A percentile compares a stretch with the other conserved stretches of the same genome.
Conservation (phyloP, 2,329 filamentous ascomycete genomes). For the Epichloe gansuensis region DNA sequence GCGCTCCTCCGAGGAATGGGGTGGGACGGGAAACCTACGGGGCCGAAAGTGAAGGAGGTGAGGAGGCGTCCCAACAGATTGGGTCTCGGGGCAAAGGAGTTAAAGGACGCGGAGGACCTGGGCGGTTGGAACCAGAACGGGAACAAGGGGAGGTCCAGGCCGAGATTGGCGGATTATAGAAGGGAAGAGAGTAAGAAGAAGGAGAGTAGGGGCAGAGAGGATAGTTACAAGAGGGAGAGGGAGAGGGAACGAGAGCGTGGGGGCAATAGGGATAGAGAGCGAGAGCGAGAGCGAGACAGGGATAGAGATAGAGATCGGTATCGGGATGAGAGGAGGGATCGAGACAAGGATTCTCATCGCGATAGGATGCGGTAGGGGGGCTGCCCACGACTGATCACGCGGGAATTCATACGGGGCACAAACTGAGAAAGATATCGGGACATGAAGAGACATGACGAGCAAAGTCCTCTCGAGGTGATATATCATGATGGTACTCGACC, state of each 20-base stretch:
- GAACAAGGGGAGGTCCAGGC: slow-evolving; percentile 32
- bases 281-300: slow-evolving; percentile 14
- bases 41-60: slow-evolving; percentile 43
- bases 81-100: slow-evolving; percentile 78
- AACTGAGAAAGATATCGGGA: too few species aligned
- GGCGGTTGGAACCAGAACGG: slow-evolving; percentile 68
- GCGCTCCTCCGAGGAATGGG: slow-evolving; percentile 88
- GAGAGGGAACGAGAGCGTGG: slow-evolving; percentile 26
- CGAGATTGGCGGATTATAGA: slow-evolving; percentile 37
- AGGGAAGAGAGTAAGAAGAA: slow-evolving; percentile 31
- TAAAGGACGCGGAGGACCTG: slow-evolving; percentile 58
- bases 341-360: slow-evolving; percentile 7
- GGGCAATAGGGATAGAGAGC: slow-evolving; percentile 26
- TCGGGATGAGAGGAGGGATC: slow-evolving; percentile 1
- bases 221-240: slow-evolving; percentile 35
- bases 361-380: slow-evolving; percentile 7
- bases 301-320: slow-evolving; percentile 8
- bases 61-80: slow-evolving; percentile 67
- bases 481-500: neutral
- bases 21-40: slow-evolving; percentile 61
- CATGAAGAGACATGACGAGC: neutral
- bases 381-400: too few species aligned
- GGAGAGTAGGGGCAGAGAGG: slow-evolving; percentile 27
- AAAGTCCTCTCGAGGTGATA: neutral
- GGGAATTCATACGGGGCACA: too few species aligned